Evolutionary conservation across 208 protist genomes (phyloP).

Genomic region (Angomonas ambiguus): DNA sequence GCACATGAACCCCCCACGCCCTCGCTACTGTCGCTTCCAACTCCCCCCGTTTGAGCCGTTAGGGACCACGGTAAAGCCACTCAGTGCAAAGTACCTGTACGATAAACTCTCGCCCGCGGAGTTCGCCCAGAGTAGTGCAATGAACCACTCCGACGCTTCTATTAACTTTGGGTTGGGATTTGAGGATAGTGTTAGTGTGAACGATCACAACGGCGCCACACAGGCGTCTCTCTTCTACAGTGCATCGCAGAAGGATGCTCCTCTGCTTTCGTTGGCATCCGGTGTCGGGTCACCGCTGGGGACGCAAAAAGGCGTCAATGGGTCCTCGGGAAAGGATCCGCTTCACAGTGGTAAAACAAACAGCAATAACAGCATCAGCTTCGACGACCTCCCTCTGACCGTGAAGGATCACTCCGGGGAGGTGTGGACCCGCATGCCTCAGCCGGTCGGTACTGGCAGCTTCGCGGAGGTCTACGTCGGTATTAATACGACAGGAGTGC

Average conservation of each 20-base stretch:
- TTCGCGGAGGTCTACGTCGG: conserved; percentile 42
- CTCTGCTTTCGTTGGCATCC: too few relatives aligned
- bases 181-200: background rate
- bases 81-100: conserved; percentile 14
- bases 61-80: conserved; percentile 9
- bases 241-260: too few relatives aligned
- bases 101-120: conserved; percentile 11
- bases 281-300: too few relatives aligned
- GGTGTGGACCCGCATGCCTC: conserved; percentile 23
- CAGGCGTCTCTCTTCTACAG: background rate
- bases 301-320: too few relatives aligned
- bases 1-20: conserved; percentile 13
- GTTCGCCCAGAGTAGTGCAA: background rate
- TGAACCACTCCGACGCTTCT: background rate
- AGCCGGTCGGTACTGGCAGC: conserved; percentile 25
- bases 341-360: background rate
- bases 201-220: background rate
- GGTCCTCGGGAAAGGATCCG: too few relatives aligned
- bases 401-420: conserved; percentile 28
- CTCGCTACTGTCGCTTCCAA: conserved; percentile 52
- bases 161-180: conserved; percentile 22
- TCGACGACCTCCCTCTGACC: conserved; percentile 11
- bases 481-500: conserved; percentile 24
- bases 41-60: conserved; percentile 36
- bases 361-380: background rate